A percentile compares a stretch with the other conserved stretches of the same genome.
phyloP scores from a whole-genome alignment of 768 basidiomycete genomes.

The Myochromella boudieri region DNA sequence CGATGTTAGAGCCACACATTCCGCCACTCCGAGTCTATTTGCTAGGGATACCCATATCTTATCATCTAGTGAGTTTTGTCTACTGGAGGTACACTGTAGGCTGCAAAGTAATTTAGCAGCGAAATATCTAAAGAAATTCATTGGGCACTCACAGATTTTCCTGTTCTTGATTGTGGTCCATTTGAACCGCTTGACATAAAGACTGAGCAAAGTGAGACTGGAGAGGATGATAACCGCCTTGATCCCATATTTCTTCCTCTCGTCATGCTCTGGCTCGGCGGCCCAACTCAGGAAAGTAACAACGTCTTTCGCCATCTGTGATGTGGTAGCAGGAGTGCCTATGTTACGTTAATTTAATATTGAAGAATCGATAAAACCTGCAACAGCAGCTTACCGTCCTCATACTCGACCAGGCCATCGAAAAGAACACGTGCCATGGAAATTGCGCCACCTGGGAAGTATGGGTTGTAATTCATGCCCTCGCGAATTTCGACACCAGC shows the following conservation, averaged over 20 bases:
- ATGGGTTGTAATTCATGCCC: slow-evolving; percentile 98
- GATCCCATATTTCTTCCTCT: slow-evolving; percentile 94
- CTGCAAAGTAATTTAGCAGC: slow-evolving; percentile 29
- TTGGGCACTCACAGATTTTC: slow-evolving; percentile 71
- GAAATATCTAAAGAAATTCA: neutral
- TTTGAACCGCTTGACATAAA: slow-evolving; percentile 96
- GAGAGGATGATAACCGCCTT: slow-evolving; percentile 96
- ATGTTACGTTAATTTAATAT: neutral
- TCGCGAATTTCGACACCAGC: slow-evolving; percentile 94
- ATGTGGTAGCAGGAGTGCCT: slow-evolving; percentile 95
- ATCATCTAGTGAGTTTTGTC: slow-evolving; percentile 54
- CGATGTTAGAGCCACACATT: neutral
- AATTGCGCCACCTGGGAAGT: slow-evolving; percentile 98
- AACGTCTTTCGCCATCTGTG: slow-evolving; percentile 99
- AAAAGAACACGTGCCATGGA: slow-evolving; percentile 97
- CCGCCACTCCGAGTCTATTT: slow-evolving; percentile 6
- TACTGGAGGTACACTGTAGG: slow-evolving; percentile 62
- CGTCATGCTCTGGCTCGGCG: slow-evolving; percentile 96
- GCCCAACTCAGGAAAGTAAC: slow-evolving; percentile 95
- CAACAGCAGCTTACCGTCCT: slow-evolving; percentile 64
- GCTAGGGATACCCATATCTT: slow-evolving; percentile 9
- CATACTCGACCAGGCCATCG: slow-evolving; percentile 95
- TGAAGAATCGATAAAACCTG: too few relatives aligned
- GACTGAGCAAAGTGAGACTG: slow-evolving; percentile 69
- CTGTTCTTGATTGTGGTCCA: slow-evolving; percentile 91